phyloP scores from a whole-genome alignment of 371 early-diverging fungal species.

The Haplosporangium sp. region DNA sequence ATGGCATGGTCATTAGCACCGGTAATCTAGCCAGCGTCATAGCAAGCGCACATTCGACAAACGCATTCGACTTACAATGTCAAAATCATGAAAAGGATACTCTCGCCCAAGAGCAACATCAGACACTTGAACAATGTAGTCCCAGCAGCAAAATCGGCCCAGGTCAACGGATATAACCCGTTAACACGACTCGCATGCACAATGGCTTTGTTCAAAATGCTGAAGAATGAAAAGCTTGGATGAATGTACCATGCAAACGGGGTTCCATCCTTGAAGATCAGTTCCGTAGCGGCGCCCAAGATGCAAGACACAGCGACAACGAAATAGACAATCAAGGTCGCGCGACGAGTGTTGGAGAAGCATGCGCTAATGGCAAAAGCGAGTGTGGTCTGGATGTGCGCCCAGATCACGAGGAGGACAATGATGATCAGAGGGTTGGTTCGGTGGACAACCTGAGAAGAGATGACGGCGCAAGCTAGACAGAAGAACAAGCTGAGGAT shows the following conservation, averaged over 20 bases:
- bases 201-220: slow-evolving; percentile 21
- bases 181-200: slow-evolving; percentile 49
- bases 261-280: slow-evolving; percentile 33
- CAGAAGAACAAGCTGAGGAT: slow-evolving; percentile 67
- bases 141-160: slow-evolving; percentile 29
- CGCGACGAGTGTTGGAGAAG: slow-evolving; percentile 63
- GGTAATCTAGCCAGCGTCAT: neutral
- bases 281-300: slow-evolving; percentile 32
- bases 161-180: slow-evolving; percentile 32
- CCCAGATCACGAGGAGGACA: slow-evolving; percentile 73
- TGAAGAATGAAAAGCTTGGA: slow-evolving; percentile 44
- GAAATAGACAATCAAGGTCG: slow-evolving; percentile 67
- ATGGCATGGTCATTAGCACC: neutral
- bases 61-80: slow-evolving; percentile 29
- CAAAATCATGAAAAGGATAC: slow-evolving; percentile 30
- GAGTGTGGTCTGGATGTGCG: slow-evolving; percentile 65
- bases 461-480: slow-evolving; percentile 58
- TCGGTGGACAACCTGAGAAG: slow-evolving; percentile 65
- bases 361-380: slow-evolving; percentile 68
- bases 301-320: slow-evolving; percentile 63
- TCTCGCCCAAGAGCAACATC: slow-evolving; percentile 41
- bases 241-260: slow-evolving; percentile 49
- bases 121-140: slow-evolving; percentile 21
- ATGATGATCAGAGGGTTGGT: slow-evolving; percentile 65
- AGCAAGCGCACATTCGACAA: neutral